These are phyloP conservation scores for Neurospora sp. DNA, from an alignment of 495 filamentous ascomycete species.

Conservation along the genomic window DNA sequence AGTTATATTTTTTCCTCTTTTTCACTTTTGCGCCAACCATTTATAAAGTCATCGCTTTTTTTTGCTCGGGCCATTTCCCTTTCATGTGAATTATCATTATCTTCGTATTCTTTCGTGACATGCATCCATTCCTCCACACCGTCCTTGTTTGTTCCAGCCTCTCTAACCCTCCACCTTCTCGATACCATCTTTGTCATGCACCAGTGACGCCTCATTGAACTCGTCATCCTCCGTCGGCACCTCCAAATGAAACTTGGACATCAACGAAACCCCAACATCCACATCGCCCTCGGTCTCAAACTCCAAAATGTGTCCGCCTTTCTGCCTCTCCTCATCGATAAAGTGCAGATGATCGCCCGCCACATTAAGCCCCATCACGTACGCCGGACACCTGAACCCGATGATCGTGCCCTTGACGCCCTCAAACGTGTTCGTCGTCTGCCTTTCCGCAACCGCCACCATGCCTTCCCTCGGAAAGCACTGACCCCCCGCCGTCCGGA, in stretches of 20 bases:
- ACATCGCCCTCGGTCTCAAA: constrained; percentile 32
- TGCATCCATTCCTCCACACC: not conserved
- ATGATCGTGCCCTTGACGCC: constrained; percentile 33
- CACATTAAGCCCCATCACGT: constrained; percentile 38
- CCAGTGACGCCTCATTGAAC: constrained; percentile 30
- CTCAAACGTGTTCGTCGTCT: constrained; percentile 27
- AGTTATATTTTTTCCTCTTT: not conserved
- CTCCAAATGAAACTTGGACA: constrained; percentile 27
- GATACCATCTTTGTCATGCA: constrained; percentile 25
- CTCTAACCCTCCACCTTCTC: constrained; percentile 21
- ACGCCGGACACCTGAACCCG: constrained; percentile 39
- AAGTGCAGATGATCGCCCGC: constrained; percentile 45
- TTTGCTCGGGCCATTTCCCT: not conserved
- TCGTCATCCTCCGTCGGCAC: constrained; percentile 31
- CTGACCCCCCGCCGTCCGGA: constrained; percentile 30
- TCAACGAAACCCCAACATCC: constrained; percentile 20
- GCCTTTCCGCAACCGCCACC: constrained; percentile 30
- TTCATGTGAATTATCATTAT: not conserved
- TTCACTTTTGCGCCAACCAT: not conserved
- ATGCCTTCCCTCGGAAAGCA: constrained; percentile 26
- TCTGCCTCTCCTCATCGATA: constrained; percentile 30
- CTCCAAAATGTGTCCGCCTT: constrained; percentile 40
- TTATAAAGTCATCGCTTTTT: not conserved
- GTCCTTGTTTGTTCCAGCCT: not conserved
- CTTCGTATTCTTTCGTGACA: not conserved